These are phyloP conservation scores for Anaeromyces robustus DNA, from an alignment of 192 early-diverging fungal genomes.

Conservation along the genomic window DNA sequence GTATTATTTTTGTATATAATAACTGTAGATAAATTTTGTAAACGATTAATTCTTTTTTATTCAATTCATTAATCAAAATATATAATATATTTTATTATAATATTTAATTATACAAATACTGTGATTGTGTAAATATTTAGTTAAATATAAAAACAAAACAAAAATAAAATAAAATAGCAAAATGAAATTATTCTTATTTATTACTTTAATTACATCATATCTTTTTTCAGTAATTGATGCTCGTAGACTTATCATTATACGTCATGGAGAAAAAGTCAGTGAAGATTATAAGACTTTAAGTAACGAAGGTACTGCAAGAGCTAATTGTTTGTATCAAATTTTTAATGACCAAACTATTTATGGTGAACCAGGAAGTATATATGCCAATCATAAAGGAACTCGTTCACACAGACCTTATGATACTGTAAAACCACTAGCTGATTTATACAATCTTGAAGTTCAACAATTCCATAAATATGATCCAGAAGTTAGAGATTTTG, in stretches of 20 bases:
- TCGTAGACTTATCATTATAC: neutral
- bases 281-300: neutral
- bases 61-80: too few relatives aligned
- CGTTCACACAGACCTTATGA: neutral
- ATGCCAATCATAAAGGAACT: neutral
- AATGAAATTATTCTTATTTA: neutral
- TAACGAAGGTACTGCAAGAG: neutral
- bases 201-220: neutral
- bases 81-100: too few relatives aligned
- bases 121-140: too few relatives aligned
- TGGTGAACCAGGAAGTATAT: neutral
- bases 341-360: neutral
- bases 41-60: too few relatives aligned
- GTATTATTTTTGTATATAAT: too few relatives aligned
- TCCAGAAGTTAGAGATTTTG: neutral
- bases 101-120: too few relatives aligned
- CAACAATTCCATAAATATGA: neutral
- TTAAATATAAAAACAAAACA: too few relatives aligned
- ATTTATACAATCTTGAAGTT: neutral
- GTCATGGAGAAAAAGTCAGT: neutral
- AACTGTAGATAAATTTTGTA: too few relatives aligned
- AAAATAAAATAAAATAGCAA: neutral
- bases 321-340: neutral
- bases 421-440: neutral
- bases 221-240: neutral